These are phyloP conservation scores for Coleophoma cylindrospora DNA, from an alignment of 2,329 filamentous ascomycete species.

Conservation along the genomic window DNA sequence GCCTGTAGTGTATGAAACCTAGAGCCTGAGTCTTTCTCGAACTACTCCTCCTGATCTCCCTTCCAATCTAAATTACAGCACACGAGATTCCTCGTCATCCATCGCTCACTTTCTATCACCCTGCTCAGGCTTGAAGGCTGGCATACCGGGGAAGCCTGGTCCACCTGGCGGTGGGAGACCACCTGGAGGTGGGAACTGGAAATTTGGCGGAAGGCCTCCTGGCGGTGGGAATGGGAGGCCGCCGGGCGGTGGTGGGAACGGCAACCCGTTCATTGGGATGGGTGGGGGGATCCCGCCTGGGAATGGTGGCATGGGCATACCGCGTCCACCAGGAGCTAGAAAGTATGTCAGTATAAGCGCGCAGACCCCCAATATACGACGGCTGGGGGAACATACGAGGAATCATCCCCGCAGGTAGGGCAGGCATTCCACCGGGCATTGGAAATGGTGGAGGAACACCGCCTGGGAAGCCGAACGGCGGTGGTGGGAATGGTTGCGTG, in stretches of 20 bases:
- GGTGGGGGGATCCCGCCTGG: slow-evolving; percentile 26
- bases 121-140: neutral
- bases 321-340: slow-evolving; percentile 40
- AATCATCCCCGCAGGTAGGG: slow-evolving; percentile 39
- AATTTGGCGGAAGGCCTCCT: slow-evolving; percentile 45
- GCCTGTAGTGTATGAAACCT: too few relatives aligned
- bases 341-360: slow-evolving; percentile 13
- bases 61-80: neutral
- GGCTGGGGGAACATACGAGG: slow-evolving; percentile 39
- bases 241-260: slow-evolving; percentile 12
- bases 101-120: neutral
- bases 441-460: slow-evolving; percentile 54
- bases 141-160: too few relatives aligned
- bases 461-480: slow-evolving; percentile 60
- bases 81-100: neutral
- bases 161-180: slow-evolving; percentile 16
- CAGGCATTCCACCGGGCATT: slow-evolving; percentile 41
- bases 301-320: slow-evolving; percentile 37
- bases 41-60: neutral
- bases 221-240: slow-evolving; percentile 37
- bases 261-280: slow-evolving; percentile 2
- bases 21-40: neutral
- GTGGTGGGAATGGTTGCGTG: slow-evolving; percentile 41
- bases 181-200: slow-evolving; percentile 39
- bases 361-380: neutral